Percentiles rank a stretch among this genome's conserved stretches.
Evolutionary conservation across 805 yeast species (phyloP).

Genomic region (Candida parachauliodes): DNA sequence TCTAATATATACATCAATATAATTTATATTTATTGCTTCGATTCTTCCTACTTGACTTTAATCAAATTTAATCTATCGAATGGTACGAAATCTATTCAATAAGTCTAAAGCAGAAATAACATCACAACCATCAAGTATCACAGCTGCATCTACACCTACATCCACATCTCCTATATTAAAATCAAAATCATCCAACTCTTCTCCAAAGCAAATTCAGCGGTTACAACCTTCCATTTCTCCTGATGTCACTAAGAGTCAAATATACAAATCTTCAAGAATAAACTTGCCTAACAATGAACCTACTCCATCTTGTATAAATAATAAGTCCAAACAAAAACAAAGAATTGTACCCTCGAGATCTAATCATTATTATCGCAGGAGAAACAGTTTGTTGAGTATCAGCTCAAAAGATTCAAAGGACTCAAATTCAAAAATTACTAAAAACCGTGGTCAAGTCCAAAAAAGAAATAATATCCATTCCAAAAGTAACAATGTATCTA

Average conservation of each 20-base stretch:
- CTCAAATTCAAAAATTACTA: neutral
- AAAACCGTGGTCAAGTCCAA: neutral
- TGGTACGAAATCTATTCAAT: neutral
- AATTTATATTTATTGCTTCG: no score
- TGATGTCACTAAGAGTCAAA: neutral
- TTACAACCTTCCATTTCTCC: neutral
- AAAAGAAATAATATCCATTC: neutral
- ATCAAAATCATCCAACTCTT: neutral
- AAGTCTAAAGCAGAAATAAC: neutral
- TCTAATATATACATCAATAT: neutral
- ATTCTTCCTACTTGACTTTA: no score
- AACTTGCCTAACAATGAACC: neutral
- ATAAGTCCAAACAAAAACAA: neutral
- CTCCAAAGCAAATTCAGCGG: neutral
- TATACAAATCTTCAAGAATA: conserved; percentile 4
- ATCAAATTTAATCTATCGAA: no score
- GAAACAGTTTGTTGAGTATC: conserved; percentile 1
- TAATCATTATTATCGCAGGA: neutral
- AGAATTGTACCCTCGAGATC: neutral
- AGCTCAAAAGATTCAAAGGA: conserved; percentile 6
- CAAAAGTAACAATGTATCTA: neutral
- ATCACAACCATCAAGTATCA: no score
- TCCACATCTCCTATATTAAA: no score
- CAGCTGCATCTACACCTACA: neutral
- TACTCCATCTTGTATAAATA: neutral